Evolutionary conservation across 208 protist genomes (phyloP), one percentile per base, ranked within the genome.

Genomic region (Crithidia fasciculata): DNA sequence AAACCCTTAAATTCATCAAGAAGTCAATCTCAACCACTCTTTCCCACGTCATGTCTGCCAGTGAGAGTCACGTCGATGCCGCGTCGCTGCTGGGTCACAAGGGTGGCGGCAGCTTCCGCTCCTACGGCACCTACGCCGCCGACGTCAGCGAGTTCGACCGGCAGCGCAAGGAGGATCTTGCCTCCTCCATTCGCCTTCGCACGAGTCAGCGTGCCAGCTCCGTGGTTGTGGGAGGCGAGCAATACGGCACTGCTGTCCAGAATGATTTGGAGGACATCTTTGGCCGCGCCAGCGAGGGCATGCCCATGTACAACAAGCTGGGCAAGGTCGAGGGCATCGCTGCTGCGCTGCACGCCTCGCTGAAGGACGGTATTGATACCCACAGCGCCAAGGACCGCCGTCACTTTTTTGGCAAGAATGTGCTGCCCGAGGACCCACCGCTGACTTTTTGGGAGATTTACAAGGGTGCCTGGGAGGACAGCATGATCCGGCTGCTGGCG

Each of bases 371-470:
- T 57, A 54, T 93, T 8, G 36, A 60, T 28, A 45, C 61, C 8
- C 18, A 49, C 10, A 89, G 76, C 16, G 82, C 83, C 36, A 75
- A 76, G 59, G 37, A 66, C 9, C 87, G 87, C 4, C 75, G 73
- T 10, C 61, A 15, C 19, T 61, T 84, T 8, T 95, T 92, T 73
- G 92, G 90, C 9, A 72, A 69, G n/a, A 96, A 96, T 73, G 71
- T 67, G 28, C 82, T 95, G 37, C 92, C 90, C 12, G 85, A 86
- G 70, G 86, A 95, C 16, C 85, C 87, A 12, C 72, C 84, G 69
- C 69, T 95, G 39, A 93, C 92, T 45, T 95, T 95, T 59, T 95
- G 88, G 85, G 43, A 84, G 41, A 92, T 95, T 56, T 89, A 93
- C 72, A 74, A 80, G 54, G 91, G 82, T n/a, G 83, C 89, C 5